Percentiles rank a stretch among this genome's conserved stretches.
These are phyloP conservation scores for Alternaria rosae DNA, from an alignment of 2,329 filamentous ascomycete genomes.

Conservation along the genomic window DNA sequence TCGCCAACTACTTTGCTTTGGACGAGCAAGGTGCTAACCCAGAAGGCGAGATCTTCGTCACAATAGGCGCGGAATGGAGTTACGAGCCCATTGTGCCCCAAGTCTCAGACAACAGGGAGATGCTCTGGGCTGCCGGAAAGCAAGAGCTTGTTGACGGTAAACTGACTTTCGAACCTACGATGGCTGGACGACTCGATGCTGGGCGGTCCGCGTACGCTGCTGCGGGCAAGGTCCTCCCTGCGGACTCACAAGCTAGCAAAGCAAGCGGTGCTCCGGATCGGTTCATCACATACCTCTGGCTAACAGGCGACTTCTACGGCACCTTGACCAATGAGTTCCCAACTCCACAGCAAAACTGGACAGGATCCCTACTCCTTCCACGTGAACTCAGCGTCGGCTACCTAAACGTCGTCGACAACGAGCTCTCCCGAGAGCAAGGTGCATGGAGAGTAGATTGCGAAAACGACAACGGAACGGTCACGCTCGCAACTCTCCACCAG, in stretches of 20 bases:
- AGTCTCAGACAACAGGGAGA: conserved; percentile 51
- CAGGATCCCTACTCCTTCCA: conserved; percentile 53
- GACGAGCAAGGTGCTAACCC: conserved; percentile 51
- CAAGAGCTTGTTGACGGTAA: conserved; percentile 39
- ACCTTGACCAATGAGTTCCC: conserved; percentile 47
- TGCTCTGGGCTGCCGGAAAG: conserved; percentile 54
- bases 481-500: conserved; percentile 51
- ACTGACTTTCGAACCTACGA: conserved; percentile 48
- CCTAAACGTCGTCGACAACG: conserved; percentile 54
- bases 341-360: conserved; percentile 55
- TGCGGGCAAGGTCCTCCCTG: conserved; percentile 52
- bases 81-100: conserved; percentile 50
- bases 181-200: conserved; percentile 54
- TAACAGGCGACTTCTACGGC: conserved; percentile 55
- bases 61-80: conserved; percentile 56
- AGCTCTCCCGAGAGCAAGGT: conserved; percentile 49
- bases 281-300: conserved; percentile 54
- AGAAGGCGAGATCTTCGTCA: conserved; percentile 52
- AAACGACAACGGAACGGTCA: conserved; percentile 43
- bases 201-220: conserved; percentile 55
- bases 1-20: conserved; percentile 54
- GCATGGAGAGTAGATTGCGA: conserved; percentile 50
- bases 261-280: conserved; percentile 52
- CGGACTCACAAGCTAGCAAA: conserved; percentile 49
- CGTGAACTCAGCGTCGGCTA: conserved; percentile 54